Base-by-base conservation (phyloP, 2,329 filamentous ascomycete species). In the Dendrostoma leiphaemia region DNA sequence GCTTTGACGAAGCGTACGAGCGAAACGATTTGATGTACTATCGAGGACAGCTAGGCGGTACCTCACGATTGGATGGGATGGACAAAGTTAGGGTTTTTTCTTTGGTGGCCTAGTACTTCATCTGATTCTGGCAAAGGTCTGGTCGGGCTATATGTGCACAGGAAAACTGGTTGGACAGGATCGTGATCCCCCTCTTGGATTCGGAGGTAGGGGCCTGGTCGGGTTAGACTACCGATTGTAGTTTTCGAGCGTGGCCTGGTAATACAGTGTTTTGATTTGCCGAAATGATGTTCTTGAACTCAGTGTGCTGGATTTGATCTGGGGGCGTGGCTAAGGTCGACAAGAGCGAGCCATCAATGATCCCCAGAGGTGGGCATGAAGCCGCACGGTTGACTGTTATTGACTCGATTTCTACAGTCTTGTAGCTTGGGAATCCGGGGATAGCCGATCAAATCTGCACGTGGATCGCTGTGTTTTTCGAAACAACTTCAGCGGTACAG, bases 11-110 rank as follows among this genome's bases (percentile, higher is more conserved):
- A 29, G 38, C 28, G 37, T 44, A 51, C 40, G 48, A 44, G 48
- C 29, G 19, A 35, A 26, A 51, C 38, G 48, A 51, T 51, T 23
- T 24, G 37, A 44, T 51, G 35, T 41, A 51, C 37, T 19, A 35
- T 29, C 9, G 24, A 44, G 28, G 48, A 35, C 38, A 44, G 38
- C n/a, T 9, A 24, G 32, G 21, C 13, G 23, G 45, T 21, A 4
- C 17, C 35, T 17, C 13, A 15, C 12, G 28, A 24, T 12, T 24
- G 40, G 40, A 37, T 13, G 23, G 29, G 29, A 24, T 21, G 29
- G 48, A 29, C 24, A 26, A 24, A 35, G n/a, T 44, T 34, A n/a
- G 48, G 13, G 15, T 21, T 31, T 34, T 21, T 19, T n/a, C 17
- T 21, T 23, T 34, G 12, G 31, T 44, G 13, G 24, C 19, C 28